These are phyloP conservation scores for Fraxinus platypoda DNA, from an alignment of 305 asterid genomes.

Conservation along the genomic window DNA sequence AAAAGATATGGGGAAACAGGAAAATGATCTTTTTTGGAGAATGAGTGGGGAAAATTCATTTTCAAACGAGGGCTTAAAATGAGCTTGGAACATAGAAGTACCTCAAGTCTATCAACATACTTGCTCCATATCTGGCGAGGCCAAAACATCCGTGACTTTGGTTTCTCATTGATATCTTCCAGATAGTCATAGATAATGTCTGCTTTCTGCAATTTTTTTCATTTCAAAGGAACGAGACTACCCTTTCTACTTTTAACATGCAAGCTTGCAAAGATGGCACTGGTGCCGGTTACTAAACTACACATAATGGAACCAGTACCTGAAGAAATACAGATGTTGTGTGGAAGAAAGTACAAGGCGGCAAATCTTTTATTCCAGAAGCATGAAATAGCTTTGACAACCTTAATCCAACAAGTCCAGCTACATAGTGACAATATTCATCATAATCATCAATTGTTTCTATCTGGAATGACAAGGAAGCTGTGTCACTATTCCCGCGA, in stretches of 20 bases:
- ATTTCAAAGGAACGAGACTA: slow-evolving; percentile 13
- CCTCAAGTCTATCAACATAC: slow-evolving; percentile 92
- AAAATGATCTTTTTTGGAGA: too few species aligned
- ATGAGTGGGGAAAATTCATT: too few species aligned
- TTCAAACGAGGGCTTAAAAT: too few species aligned
- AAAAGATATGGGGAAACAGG: too few species aligned
- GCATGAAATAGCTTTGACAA: slow-evolving; percentile 89
- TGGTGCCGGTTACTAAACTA: slow-evolving; percentile 11
- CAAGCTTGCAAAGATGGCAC: slow-evolving; percentile 14
- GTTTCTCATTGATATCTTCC: slow-evolving; percentile 95
- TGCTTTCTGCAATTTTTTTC: slow-evolving; percentile 57
- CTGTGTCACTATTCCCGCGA: neutral
- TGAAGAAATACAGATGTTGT: slow-evolving; percentile 85
- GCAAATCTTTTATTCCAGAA: slow-evolving; percentile 75
- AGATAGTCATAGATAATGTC: slow-evolving; percentile 85
- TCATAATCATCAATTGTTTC: slow-evolving; percentile 86
- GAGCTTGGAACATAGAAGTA: slow-evolving; percentile 8
- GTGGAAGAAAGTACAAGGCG: slow-evolving; percentile 67
- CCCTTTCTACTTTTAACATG: slow-evolving; percentile 17
- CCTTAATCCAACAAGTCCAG: slow-evolving; percentile 94
- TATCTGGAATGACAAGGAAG: slow-evolving; percentile 53
- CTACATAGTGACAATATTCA: slow-evolving; percentile 94
- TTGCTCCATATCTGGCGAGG: slow-evolving; percentile 94
- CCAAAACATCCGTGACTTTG: slow-evolving; percentile 98
- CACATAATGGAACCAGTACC: slow-evolving; percentile 43